Base-by-base conservation (phyloP, 2,329 filamentous ascomycete genomes). In the Polytolypa hystricis region DNA sequence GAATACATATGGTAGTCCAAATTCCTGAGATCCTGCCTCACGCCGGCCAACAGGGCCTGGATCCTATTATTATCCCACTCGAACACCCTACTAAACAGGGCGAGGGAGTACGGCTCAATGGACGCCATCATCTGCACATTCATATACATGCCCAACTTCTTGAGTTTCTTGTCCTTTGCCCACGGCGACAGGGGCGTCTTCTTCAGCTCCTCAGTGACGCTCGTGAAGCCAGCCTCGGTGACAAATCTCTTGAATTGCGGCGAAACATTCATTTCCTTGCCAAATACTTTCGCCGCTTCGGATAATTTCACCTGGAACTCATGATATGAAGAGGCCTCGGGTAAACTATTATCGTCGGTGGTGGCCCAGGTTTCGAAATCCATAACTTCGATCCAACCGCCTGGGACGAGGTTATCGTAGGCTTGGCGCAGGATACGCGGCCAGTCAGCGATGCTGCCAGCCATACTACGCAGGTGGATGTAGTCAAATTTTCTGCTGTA, bases 171-270 rank as follows among this genome's bases (percentile, higher is more conserved):
- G 33, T 49, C 42, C 30, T 35, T 30, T 4, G 45, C 40, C 48
- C 48, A 50, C 3, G 54, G 45, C 42, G 65, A 66, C 3, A 57
- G 54, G 0, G 70, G 70, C 56, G 68, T 66, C 44, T 53, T 39
- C 6, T 34, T 26, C 7, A 34, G 38, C 10, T 45, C 38, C 29
- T 71, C 64, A 0, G 55, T 54, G 0, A 75, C 62, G 32, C 70
- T 62, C 9, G 58, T 53, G 39, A 74, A 75, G 0, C 73, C 73
- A 0, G 64, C 69, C 2, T 66, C 64, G 4, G 54, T 50, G 38
- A 74, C 57, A 33, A 62, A 61, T 17, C 53, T 48, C 38, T 56
- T 53, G n/a, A 60, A 53, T 10, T 54, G 42, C 8, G 51, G 37
- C 25, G 53, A 53, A 11, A 58, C 38, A 29, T 51, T 48, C 30